Base-by-base conservation (phyloP, 2,329 filamentous ascomycete species). In the Furcasterigmium furcatum region DNA sequence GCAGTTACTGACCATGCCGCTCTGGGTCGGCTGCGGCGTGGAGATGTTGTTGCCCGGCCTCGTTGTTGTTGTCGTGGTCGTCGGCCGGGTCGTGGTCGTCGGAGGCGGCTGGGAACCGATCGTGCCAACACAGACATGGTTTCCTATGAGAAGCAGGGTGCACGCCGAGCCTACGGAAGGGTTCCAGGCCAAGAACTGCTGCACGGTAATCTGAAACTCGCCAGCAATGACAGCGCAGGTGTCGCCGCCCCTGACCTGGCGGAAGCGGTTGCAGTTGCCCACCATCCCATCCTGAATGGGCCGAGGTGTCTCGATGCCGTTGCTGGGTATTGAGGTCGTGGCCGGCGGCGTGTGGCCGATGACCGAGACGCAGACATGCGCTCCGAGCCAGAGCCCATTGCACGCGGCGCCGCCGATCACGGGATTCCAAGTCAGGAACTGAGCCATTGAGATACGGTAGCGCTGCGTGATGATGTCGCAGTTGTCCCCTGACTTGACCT, bases 161-260 rank as follows among this genome's bases (percentile, higher is more conserved):
- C 54, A 59, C 18, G 43, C 35, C 3, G 22, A 44, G 7, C 49
- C 50, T 2, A 46, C 52, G 16, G 51, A 51, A 5, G 63, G 61
- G 47, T 68, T 63, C 62, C 63, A 64, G 36, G 46, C 30, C 16
- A 55, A 35, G 3, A 61, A 48, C 7, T 61, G 44, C 4, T 48
- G 44, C 10, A 58, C 38, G 3, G 47, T 50, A 40, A 60, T 51
- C 24, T 44, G 40, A 24, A 53, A 55, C 9, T 41, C 40, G n/a
- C 32, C 12, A 16, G 46, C 46, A 25, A 60, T 52, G 18, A 19
- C 44, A 5, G 29, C 22, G 40, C 60, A 63, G 6, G n/a, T 47
- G 9, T 58, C 43, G 21, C 49, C 53, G 9, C 34, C 9, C 19
- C 44, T n/a, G 20, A 58, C 52, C 14, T 48, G 43, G 13, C 53